Base-by-base conservation (phyloP, 2,329 filamentous ascomycete genomes). In the Beauveria asiatica region DNA sequence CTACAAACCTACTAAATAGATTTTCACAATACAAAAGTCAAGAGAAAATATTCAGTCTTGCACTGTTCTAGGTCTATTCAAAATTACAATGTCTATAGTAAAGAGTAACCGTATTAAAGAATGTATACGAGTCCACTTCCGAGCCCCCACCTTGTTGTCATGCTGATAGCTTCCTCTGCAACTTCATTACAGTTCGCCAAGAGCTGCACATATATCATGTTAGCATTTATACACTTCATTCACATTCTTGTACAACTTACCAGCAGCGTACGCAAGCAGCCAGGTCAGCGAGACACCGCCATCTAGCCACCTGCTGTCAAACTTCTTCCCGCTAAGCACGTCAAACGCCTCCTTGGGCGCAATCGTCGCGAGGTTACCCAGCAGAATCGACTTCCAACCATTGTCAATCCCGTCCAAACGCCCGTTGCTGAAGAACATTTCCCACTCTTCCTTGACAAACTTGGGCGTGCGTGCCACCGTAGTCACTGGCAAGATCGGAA, bases 361-460 rank as follows among this genome's bases (percentile, higher is more conserved):
- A 45, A 92, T 78, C 8, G 92, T 84, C 0, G 90, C 92, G 48
- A 90, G 80, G 71, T 95, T 97, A 23, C 86, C 90, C 67, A 87
- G 90, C 41, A 97, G 73, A 19, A 97, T 84, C 1, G 93, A 90
- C 70, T 84, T 88, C 94, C 94, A 97, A 0, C 90, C 90, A 48
- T 88, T 89, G 8, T 77, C 74, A 5, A 92, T 84, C 0, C 76
- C 71, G 58, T 89, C 83, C 1, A 83, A 83, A 10, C 88, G 81
- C 0, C 84, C 84, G 23, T 84, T 76, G 57, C 81, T 80, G 72
- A 97, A 97, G 69, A 88, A 90, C 2, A 82, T 80, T 49, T 87
- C 77, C 92, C 92, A 96, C 73, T 96, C 93, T 73, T 96, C 83
- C 48, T 75, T 73, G 10, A 96, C 90, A 68, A 97, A 97, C 1